Evolutionary conservation across 1,284 basidiomycete species (phyloP).

Genomic region (Fomitopsis pinicola): DNA sequence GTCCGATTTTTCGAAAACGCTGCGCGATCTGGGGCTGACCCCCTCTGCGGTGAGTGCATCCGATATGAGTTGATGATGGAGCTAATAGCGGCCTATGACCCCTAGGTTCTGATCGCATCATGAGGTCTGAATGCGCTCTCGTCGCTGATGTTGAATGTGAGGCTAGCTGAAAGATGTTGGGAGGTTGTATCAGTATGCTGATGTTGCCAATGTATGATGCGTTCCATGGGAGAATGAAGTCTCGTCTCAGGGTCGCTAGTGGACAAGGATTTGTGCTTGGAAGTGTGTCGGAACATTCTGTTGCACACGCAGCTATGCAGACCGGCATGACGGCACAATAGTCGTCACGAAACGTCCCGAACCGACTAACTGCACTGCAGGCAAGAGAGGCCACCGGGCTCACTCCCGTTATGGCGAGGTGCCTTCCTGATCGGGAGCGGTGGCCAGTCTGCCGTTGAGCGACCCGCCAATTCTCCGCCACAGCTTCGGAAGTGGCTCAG

Average conservation of each 20-base stretch:
- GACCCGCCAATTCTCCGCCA: neutral
- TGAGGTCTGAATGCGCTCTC: conserved; percentile 1
- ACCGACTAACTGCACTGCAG: neutral
- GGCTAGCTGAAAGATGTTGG: neutral
- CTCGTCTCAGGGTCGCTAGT: neutral
- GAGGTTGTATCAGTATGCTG: neutral
- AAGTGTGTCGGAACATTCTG: neutral
- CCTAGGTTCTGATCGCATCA: conserved; percentile 17
- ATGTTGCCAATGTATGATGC: neutral
- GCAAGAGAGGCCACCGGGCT: neutral
- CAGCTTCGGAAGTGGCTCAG: neutral
- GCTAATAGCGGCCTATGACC: neutral
- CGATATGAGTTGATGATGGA: neutral
- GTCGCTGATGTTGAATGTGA: neutral
- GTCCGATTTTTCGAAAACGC: conserved; percentile 61
- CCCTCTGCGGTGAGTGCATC: conserved; percentile 62
- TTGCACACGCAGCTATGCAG: neutral
- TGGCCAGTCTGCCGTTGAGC: neutral
- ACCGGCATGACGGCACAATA: neutral
- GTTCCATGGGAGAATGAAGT: neutral
- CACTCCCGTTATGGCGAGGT: neutral
- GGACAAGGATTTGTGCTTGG: neutral
- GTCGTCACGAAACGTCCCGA: too few relatives aligned
- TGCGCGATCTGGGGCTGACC: conserved; percentile 71
- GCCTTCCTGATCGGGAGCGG: neutral